Evolutionary conservation across 192 early-diverging fungal species (phyloP).

Genomic region (Entophlyctis luteolus): DNA sequence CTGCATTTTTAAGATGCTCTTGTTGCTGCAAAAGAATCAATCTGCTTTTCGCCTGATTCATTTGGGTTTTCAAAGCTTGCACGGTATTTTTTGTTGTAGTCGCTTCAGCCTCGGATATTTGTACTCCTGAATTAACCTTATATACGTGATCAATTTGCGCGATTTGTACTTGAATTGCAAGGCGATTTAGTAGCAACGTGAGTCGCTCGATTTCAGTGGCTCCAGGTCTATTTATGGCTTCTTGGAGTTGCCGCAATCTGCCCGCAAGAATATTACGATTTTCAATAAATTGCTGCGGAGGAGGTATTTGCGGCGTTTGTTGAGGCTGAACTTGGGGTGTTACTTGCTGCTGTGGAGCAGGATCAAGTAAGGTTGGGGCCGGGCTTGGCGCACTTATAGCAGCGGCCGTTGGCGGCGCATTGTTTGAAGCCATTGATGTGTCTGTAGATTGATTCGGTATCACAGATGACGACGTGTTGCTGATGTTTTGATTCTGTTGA

Average conservation of each 20-base stretch:
- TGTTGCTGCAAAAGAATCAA: background rate
- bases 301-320: background rate
- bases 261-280: background rate
- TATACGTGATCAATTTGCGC: background rate
- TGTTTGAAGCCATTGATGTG: background rate
- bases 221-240: background rate
- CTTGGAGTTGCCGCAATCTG: background rate
- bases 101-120: background rate
- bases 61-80: background rate
- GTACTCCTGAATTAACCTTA: background rate
- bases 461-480: background rate
- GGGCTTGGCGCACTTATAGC: background rate
- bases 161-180: constrained; percentile 7
- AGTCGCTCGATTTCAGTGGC: background rate
- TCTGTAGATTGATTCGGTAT: background rate
- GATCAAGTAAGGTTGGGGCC: background rate
- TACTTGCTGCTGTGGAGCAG: background rate
- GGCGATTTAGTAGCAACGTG: background rate
- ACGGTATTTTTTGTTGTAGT: background rate
- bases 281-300: background rate
- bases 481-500: background rate
- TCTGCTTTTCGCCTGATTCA: background rate
- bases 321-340: background rate
- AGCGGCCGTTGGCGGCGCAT: background rate
- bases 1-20: background rate